Percentiles rank a stretch among this genome's conserved stretches.
These are phyloP conservation scores for Colletotrichum eleusines DNA, from an alignment of 2,329 filamentous ascomycete species.

Conservation along the genomic window DNA sequence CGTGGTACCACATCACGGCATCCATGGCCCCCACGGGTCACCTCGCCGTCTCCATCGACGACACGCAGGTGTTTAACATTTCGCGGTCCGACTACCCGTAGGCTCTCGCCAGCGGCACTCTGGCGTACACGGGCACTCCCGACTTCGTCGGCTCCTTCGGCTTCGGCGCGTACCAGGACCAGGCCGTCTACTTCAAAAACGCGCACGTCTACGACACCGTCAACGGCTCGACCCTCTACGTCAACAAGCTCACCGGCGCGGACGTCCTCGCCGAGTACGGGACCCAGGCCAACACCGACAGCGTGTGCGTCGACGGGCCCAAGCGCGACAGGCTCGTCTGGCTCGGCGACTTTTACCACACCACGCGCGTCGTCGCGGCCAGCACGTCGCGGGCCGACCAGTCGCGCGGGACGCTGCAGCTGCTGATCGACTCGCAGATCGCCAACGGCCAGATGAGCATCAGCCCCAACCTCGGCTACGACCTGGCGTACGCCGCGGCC, in stretches of 20 bases:
- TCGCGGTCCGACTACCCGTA: constrained; percentile 37
- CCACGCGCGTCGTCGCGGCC: constrained; percentile 50
- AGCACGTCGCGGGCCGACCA: constrained; percentile 53
- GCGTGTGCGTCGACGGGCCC: constrained; percentile 61
- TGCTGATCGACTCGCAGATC: constrained; percentile 44
- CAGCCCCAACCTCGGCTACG: constrained; percentile 38
- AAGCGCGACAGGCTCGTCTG: constrained; percentile 71
- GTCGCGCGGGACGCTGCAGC: constrained; percentile 50
- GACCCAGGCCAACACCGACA: constrained; percentile 48
- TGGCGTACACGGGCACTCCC: constrained; percentile 5
- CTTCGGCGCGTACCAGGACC: constrained; percentile 57
- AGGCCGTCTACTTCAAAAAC: constrained; percentile 52
- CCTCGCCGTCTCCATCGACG: constrained; percentile 48
- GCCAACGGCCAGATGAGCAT: constrained; percentile 39
- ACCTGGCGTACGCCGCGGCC: constrained; percentile 14
- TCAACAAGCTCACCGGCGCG: constrained; percentile 48
- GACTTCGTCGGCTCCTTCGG: constrained; percentile 51
- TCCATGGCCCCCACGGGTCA: constrained; percentile 45
- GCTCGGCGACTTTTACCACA: constrained; percentile 67
- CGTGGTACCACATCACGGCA: constrained; percentile 55
- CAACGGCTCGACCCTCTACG: constrained; percentile 49
- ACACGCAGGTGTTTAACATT: constrained; percentile 43
- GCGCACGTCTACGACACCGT: constrained; percentile 46
- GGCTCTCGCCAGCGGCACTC: constrained; percentile 14
- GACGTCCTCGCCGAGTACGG: constrained; percentile 53